phyloP scores from a whole-genome alignment of 2,329 filamentous ascomycete species.

The Elsinoe batatas region DNA sequence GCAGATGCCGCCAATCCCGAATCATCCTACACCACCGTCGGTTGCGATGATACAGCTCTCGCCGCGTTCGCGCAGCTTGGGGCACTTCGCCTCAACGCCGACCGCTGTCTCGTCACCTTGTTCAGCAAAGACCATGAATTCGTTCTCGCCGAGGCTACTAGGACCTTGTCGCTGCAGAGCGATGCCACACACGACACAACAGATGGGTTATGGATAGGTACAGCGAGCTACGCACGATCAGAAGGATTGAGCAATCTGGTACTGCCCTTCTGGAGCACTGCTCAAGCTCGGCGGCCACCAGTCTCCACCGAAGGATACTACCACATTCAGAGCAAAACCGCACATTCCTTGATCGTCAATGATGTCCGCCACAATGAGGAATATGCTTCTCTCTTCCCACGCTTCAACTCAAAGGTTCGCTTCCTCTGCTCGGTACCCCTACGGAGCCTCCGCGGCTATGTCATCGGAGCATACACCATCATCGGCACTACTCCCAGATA shows the following conservation, averaged over 20 bases:
- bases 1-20: no score
- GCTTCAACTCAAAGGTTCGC: conserved; percentile 14
- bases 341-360: conserved; percentile 21
- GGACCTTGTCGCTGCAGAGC: conserved; percentile 33
- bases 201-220: conserved; percentile 30
- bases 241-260: conserved; percentile 29
- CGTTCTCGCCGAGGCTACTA: conserved; percentile 44
- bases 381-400: conserved; percentile 9
- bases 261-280: background rate
- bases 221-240: conserved; percentile 23
- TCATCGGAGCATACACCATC: conserved; percentile 51
- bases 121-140: conserved; percentile 40
- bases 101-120: conserved; percentile 42
- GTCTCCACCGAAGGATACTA: conserved; percentile 15
- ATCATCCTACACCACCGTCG: background rate
- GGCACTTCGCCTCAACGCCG: conserved; percentile 38
- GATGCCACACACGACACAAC: conserved; percentile 23
- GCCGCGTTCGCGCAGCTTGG: conserved; percentile 42
- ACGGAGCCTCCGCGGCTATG: conserved; percentile 44
- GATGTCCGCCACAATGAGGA: conserved; percentile 17
- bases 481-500: conserved; percentile 49
- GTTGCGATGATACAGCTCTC: conserved; percentile 33
- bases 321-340: conserved; percentile 19
- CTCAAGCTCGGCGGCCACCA: conserved; percentile 16
- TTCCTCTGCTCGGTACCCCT: conserved; percentile 54